These are phyloP conservation scores for Fagopyrum tataricum DNA, from an alignment of 148 eudicot species.

Conservation along the genomic window DNA sequence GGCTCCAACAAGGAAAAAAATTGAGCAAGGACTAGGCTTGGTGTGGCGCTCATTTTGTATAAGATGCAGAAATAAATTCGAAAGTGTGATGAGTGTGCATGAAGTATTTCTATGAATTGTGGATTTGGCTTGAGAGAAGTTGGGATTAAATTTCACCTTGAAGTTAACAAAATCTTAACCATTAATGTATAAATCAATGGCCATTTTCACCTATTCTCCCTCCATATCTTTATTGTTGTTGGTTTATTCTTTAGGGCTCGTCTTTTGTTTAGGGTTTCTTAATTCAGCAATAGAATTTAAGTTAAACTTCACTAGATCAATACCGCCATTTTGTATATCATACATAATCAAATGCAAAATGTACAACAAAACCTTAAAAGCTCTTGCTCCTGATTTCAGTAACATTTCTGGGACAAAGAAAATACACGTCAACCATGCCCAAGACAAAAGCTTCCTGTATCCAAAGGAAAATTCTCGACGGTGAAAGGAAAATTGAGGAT, in stretches of 20 bases:
- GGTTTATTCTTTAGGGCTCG: no score
- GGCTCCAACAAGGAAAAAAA: background rate
- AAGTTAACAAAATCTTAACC: no score
- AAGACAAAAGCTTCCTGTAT: conserved; percentile 91
- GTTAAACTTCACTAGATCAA: no score
- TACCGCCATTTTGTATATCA: background rate
- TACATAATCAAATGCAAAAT: background rate
- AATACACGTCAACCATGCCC: conserved; percentile 98
- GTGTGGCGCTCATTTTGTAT: background rate
- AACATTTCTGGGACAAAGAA: conserved; percentile 89
- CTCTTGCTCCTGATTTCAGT: conserved; percentile 56
- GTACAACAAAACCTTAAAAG: conserved; percentile 45
- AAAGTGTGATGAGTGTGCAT: background rate
- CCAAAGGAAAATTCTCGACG: conserved; percentile 21
- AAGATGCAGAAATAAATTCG: background rate
- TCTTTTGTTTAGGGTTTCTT: no score
- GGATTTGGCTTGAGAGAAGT: no score
- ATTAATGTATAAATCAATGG: no score
- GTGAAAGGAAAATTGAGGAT: background rate
- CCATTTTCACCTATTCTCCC: no score
- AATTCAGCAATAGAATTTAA: no score
- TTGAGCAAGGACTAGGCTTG: background rate
- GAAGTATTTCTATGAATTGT: background rate
- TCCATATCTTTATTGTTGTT: no score
- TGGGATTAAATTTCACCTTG: no score